These are phyloP conservation scores for Chlorella sp. DNA, from an alignment of 139 green algal genomes.

Conservation along the genomic window DNA sequence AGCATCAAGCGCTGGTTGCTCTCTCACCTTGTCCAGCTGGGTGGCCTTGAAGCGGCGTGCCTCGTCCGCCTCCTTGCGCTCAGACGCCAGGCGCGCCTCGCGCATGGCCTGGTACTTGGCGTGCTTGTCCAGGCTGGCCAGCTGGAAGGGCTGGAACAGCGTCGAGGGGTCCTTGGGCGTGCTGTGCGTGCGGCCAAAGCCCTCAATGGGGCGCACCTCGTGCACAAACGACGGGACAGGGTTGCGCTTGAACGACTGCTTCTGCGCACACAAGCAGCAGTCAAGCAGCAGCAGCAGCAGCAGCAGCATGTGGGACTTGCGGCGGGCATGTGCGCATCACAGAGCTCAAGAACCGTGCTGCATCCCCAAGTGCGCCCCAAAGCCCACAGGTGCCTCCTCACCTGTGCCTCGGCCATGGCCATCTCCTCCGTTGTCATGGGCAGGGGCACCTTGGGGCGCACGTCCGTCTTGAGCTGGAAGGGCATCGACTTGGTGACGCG, in stretches of 20 bases:
- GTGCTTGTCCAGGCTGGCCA: constrained; percentile 18
- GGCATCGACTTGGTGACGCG: constrained; percentile 26
- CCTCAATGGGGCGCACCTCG: constrained; percentile 25
- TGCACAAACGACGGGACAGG: constrained; percentile 31
- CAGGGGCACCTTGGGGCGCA: constrained; percentile 9
- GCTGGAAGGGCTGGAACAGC: constrained; percentile 32
- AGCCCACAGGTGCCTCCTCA: background rate
- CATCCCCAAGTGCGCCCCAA: background rate
- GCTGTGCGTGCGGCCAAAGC: background rate
- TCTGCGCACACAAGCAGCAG: too few species aligned
- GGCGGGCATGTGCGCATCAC: background rate
- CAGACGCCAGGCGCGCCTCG: constrained; percentile 4
- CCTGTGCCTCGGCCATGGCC: constrained; percentile 15
- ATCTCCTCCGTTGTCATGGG: constrained; percentile 22
- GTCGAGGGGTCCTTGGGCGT: constrained; percentile 23
- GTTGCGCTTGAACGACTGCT: constrained; percentile 19
- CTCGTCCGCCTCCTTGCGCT: constrained; percentile 7
- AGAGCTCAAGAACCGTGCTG: background rate
- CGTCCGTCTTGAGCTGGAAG: constrained; percentile 7
- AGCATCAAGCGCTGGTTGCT: too few species aligned
- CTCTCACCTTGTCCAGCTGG: constrained; percentile 9
- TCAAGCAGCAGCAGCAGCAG: too few species aligned
- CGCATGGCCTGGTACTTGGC: constrained; percentile 5
- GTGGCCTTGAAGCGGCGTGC: constrained; percentile 22
- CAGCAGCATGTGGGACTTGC: too few species aligned